Evolutionary conservation across 306 rosid species (phyloP).

Genomic region (Quercus suber): DNA sequence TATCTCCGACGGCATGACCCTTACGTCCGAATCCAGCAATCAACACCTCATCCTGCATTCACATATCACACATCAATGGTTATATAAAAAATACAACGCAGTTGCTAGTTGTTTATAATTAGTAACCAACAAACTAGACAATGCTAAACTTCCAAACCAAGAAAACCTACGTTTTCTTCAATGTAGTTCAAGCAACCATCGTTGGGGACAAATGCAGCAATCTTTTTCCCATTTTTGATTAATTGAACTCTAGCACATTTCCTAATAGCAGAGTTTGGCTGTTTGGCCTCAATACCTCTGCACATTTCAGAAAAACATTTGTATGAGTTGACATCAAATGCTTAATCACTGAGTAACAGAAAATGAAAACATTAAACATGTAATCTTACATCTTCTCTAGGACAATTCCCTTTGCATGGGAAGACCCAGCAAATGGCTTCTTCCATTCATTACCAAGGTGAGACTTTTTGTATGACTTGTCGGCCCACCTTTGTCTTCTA

Average conservation of each 20-base stretch:
- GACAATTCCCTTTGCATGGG: constrained; percentile 83
- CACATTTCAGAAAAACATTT: not conserved
- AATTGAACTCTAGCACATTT: constrained; percentile 89
- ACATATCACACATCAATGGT: not conserved
- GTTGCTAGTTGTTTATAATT: not conserved
- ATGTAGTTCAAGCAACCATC: constrained; percentile 82
- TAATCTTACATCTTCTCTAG: constrained; percentile 72
- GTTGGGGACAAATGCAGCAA: constrained; percentile 83
- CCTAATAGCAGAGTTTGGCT: constrained; percentile 86
- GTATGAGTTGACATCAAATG: not conserved
- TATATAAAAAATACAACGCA: not conserved
- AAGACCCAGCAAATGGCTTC: constrained; percentile 86
- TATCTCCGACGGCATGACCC: constrained; percentile 85
- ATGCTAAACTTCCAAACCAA: not conserved
- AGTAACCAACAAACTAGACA: not conserved
- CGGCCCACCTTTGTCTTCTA: constrained; percentile 77
- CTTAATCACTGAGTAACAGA: not conserved
- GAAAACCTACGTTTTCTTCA: constrained; percentile 59
- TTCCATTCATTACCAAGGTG: constrained; percentile 90
- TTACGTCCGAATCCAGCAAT: constrained; percentile 80
- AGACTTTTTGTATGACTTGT: constrained; percentile 72
- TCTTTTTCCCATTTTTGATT: constrained; percentile 80
- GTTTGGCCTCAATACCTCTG: constrained; percentile 89
- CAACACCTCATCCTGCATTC: constrained; percentile 74
- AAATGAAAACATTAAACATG: not conserved